phyloP scores from a whole-genome alignment of 1,284 basidiomycete genomes.

The Ceratobasidium theobromae region DNA sequence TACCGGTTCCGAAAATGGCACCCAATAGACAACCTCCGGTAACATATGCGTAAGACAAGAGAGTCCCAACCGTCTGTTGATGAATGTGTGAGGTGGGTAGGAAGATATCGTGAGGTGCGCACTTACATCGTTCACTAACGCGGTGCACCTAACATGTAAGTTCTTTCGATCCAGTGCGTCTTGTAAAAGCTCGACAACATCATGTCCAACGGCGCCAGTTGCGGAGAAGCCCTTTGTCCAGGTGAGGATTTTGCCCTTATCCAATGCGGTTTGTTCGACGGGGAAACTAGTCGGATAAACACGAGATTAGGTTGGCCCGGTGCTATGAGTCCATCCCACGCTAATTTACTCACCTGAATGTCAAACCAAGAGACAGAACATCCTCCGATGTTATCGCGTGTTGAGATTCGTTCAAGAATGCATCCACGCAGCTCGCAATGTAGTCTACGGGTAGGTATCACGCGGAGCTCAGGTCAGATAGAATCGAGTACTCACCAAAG shows the following conservation, averaged over 20 bases:
- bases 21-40: slow-evolving; percentile 87
- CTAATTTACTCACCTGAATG: slow-evolving; percentile 64
- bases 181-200: slow-evolving; percentile 90
- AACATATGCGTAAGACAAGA: slow-evolving; percentile 90
- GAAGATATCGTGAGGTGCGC: neutral
- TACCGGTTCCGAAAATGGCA: slow-evolving; percentile 96
- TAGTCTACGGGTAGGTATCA: slow-evolving; percentile 65
- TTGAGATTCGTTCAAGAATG: slow-evolving; percentile 74
- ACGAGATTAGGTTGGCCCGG: slow-evolving; percentile 1
- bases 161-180: slow-evolving; percentile 92
- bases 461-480: neutral
- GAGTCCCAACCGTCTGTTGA: slow-evolving; percentile 85
- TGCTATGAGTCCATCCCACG: no score
- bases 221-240: slow-evolving; percentile 98
- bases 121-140: slow-evolving; percentile 93
- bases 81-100: neutral
- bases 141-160: slow-evolving; percentile 90
- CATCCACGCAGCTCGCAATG: slow-evolving; percentile 93
- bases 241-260: slow-evolving; percentile 84
- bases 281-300: slow-evolving; percentile 63
- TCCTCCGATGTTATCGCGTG: slow-evolving; percentile 41
- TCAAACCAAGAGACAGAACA: slow-evolving; percentile 82
- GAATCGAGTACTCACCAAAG: slow-evolving; percentile 62
- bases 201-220: slow-evolving; percentile 87
- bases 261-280: slow-evolving; percentile 93